Conservation (phyloP, 1,284 basidiomycete species). For the Apiotrichum sp. region DNA sequence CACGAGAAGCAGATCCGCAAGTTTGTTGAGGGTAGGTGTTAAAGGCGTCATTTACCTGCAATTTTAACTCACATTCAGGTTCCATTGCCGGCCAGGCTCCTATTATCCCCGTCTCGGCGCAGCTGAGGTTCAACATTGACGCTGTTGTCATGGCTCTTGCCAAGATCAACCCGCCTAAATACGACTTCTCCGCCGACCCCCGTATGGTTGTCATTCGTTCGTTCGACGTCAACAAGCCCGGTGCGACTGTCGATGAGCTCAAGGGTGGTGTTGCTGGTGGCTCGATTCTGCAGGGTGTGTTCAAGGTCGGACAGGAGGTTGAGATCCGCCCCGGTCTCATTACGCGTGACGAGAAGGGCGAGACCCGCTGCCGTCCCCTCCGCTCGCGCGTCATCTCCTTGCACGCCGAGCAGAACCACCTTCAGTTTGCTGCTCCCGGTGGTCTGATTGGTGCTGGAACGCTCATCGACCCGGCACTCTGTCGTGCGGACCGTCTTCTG, state of each 20-base stretch:
- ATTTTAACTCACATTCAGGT: constrained; percentile 54
- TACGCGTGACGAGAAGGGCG: constrained; percentile 86
- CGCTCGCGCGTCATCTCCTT: constrained; percentile 86
- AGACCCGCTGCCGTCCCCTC: constrained; percentile 91
- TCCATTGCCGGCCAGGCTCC: constrained; percentile 95
- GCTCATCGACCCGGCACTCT: constrained; percentile 90
- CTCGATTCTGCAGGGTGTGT: constrained; percentile 86
- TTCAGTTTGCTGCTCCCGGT: constrained; percentile 93
- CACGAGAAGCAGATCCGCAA: constrained; percentile 87
- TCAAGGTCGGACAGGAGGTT: constrained; percentile 81
- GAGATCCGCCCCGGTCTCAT: constrained; percentile 97
- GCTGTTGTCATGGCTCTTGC: constrained; percentile 99
- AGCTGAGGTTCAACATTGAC: constrained; percentile 98
- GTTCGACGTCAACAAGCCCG: constrained; percentile 99
- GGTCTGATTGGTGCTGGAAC: constrained; percentile 98
- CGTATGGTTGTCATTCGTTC: constrained; percentile 96
- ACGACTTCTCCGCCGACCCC: constrained; percentile 87
- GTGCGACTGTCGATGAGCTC: constrained; percentile 91
- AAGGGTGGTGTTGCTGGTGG: constrained; percentile 98
- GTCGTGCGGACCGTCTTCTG: constrained; percentile 91
- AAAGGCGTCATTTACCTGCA: background rate
- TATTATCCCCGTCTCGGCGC: constrained; percentile 97
- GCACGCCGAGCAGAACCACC: constrained; percentile 88
- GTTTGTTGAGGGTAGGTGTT: constrained; percentile 74
- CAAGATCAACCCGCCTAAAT: constrained; percentile 85